phyloP scores from a whole-genome alignment of 2,329 filamentous ascomycete genomes.

The Rutstroemia sp. region DNA sequence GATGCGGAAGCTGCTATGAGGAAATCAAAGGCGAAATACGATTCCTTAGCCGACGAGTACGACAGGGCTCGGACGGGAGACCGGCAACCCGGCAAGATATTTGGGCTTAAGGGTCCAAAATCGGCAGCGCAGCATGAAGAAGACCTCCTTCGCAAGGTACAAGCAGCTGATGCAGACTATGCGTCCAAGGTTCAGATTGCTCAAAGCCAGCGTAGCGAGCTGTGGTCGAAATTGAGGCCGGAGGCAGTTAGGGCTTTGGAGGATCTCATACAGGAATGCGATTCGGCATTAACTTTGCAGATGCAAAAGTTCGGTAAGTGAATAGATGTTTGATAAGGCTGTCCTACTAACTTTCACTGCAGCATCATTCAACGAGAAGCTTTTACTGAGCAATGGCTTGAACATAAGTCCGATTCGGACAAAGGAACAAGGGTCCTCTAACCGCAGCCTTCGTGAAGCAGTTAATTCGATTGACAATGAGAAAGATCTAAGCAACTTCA shows the following conservation, averaged over 20 bases:
- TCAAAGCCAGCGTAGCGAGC: constrained; percentile 66
- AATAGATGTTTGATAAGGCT: neutral
- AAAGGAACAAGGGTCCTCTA: constrained; percentile 40
- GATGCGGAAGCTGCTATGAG: constrained; percentile 81
- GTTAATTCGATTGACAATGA: constrained; percentile 80
- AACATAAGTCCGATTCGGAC: constrained; percentile 73
- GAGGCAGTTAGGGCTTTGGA: constrained; percentile 75
- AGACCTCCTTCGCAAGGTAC: constrained; percentile 77
- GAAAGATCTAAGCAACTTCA: constrained; percentile 72
- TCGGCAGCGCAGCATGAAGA: constrained; percentile 90
- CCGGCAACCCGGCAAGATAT: constrained; percentile 63
- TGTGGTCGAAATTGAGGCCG: constrained; percentile 66
- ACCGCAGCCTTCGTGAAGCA: constrained; percentile 75
- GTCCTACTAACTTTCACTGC: constrained; percentile 12
- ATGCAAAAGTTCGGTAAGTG: constrained; percentile 86
- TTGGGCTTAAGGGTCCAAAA: constrained; percentile 87
- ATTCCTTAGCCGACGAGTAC: constrained; percentile 86
- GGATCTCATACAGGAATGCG: constrained; percentile 80
- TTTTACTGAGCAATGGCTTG: constrained; percentile 84
- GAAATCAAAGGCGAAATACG: constrained; percentile 93
- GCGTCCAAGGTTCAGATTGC: constrained; percentile 72
- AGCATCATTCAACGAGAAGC: constrained; percentile 92
- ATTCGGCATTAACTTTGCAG: constrained; percentile 78
- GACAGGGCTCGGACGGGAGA: constrained; percentile 88
- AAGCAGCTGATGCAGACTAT: constrained; percentile 84